Base-by-base conservation (phyloP, 805 yeast genomes). In the Suhomyces xylopsoci region DNA sequence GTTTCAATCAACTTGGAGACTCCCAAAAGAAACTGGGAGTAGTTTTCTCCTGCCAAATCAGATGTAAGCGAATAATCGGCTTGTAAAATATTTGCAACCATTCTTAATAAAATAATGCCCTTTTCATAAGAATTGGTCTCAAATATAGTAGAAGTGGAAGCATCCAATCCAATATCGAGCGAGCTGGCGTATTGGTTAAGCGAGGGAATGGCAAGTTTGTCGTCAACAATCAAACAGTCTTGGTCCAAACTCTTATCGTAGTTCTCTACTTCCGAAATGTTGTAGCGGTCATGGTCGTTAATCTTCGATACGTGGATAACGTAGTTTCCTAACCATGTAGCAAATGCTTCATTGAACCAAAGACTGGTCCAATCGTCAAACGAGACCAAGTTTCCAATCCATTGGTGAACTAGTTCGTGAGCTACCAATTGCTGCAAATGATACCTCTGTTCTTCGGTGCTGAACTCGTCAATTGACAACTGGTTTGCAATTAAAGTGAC, bases 331-430 rank as follows among this genome's bases (percentile, higher is more conserved):
- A 83, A 73, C 76, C 84, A 85, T 0, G 94, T 87, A 0, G 96
- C 94, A 69, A 88, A 85, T 2, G 88, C 72, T 69, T 88, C 96
- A 60, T 87, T 86, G 51, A 88, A 70, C 92, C 94, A 87, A 38
- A 88, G 69, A 60, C 80, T 76, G 48, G 78, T 79, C 86, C 90
- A 88, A 17, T 82, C 79, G 48, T 84, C 87, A 60, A 87, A 85
- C 1, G 88, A 74, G 2, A 87, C 77, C 58, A 76, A 71, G 58
- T 88, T 83, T 7, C 94, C 96, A 52, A 88, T 67, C 90, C 90
- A 88, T 69, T 88, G 93, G 64, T 88, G 96, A 26, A 87, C 83
- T 56, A 88, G 61, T 62, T 88, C 92, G 64, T 88, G 96, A 1
- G 81, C 83, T 7, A 88, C 62, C 45, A 88, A 74, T 60, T 84